These are phyloP conservation scores for Abrus pulchellus DNA, from an alignment of 306 rosid genomes.

Conservation along the genomic window DNA sequence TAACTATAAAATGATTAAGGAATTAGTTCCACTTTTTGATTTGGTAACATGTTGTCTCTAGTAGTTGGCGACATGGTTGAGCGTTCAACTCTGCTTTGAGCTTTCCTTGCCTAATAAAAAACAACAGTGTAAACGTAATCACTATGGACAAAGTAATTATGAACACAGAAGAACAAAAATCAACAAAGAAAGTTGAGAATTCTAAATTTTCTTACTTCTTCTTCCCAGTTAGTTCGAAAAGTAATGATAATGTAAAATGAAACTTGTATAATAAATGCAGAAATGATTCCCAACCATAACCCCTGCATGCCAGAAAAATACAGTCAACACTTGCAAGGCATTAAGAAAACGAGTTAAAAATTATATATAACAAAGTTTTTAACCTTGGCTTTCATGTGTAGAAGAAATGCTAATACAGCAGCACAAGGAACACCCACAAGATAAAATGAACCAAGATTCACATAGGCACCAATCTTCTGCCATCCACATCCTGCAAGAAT, in stretches of 20 bases:
- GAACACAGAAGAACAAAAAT: background rate
- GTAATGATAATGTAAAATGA: slow-evolving; percentile 53
- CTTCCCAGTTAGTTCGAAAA: slow-evolving; percentile 70
- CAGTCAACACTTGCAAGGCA: background rate
- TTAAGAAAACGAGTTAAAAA: background rate
- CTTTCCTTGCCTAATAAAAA: slow-evolving; percentile 58
- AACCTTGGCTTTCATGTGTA: slow-evolving; percentile 49
- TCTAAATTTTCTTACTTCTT: slow-evolving; percentile 55
- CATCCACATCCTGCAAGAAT: slow-evolving; percentile 53
- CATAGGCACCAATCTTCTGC: slow-evolving; percentile 53
- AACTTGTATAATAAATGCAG: slow-evolving; percentile 72
- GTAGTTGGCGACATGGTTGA: slow-evolving; percentile 8
- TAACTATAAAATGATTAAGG: slow-evolving; percentile 12
- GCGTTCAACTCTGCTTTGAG: slow-evolving; percentile 50
- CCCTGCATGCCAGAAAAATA: slow-evolving; percentile 53
- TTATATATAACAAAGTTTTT: background rate
- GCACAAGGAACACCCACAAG: slow-evolving; percentile 51
- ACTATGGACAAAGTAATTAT: background rate
- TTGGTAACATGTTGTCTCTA: slow-evolving; percentile 18
- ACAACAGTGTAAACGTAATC: background rate
- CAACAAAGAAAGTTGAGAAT: background rate
- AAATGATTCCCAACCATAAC: slow-evolving; percentile 78
- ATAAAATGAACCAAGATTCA: slow-evolving; percentile 55
- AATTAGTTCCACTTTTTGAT: slow-evolving; percentile 34
- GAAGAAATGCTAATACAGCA: slow-evolving; percentile 42